Conservation (phyloP, 164 flowering plant genomes). For the Dillenia turbinata region DNA sequence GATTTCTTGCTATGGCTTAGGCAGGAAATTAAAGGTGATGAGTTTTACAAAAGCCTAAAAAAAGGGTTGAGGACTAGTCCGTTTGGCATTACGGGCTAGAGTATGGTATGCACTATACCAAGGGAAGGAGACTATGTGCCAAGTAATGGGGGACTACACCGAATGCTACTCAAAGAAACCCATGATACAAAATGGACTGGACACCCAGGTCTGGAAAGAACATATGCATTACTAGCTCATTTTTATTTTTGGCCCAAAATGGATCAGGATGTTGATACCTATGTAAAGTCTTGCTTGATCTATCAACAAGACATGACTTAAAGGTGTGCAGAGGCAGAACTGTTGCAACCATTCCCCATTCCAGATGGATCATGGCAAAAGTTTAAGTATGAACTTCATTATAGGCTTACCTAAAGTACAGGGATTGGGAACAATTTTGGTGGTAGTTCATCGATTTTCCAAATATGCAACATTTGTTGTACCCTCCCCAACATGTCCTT, state of each 20-base stretch:
- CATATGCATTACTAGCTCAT: constrained; percentile 1
- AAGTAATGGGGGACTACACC: neutral
- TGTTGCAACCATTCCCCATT: constrained; percentile 19
- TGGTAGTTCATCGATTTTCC: constrained; percentile 8
- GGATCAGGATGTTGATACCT: constrained; percentile 10
- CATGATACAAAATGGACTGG: constrained; percentile 21
- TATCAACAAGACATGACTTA: constrained; percentile 14
- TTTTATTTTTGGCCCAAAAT: constrained; percentile 16
- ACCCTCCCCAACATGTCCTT: neutral
- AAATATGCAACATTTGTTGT: constrained; percentile 9
- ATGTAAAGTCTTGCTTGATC: constrained; percentile 12
- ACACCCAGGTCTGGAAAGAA: constrained; percentile 14
- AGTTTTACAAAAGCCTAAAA: no score
- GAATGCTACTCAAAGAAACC: constrained; percentile 7
- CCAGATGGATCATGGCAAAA: no score
- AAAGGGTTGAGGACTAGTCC: neutral
- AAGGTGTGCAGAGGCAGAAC: neutral
- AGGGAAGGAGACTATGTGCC: constrained; percentile 7
- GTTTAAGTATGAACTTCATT: constrained; percentile 14
- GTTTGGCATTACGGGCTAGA: constrained; percentile 10
- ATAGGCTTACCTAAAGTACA: constrained; percentile 3
- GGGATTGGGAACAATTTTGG: neutral
- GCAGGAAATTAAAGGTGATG: no score
- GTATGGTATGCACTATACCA: constrained; percentile 6
- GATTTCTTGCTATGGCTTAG: no score